A percentile compares a stretch with the other conserved stretches of the same genome.
Evolutionary conservation across 164 flowering plant species (phyloP).

Genomic region (Piper betle): DNA sequence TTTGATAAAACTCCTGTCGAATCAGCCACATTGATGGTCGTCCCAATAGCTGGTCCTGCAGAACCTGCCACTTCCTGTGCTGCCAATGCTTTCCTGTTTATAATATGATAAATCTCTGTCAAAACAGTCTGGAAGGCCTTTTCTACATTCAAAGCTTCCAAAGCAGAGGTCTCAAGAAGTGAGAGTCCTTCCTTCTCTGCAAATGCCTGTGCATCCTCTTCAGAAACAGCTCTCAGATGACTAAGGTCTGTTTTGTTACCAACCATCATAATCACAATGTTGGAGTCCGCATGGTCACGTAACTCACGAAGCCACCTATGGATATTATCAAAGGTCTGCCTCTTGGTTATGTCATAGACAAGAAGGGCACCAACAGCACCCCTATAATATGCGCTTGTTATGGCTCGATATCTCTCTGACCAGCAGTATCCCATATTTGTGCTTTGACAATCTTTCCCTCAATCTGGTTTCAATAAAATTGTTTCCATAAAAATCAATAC

Average conservation of each 20-base stretch:
- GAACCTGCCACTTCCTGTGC: constrained; percentile 57
- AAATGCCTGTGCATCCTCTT: constrained; percentile 42
- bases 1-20: constrained; percentile 21
- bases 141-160: constrained; percentile 66
- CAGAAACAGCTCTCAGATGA: constrained; percentile 53
- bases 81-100: constrained; percentile 71
- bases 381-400: constrained; percentile 84
- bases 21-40: constrained; percentile 52
- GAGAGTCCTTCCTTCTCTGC: constrained; percentile 79
- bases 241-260: constrained; percentile 73
- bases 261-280: constrained; percentile 81
- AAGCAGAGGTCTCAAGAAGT: constrained; percentile 80
- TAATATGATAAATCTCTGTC: constrained; percentile 64
- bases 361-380: constrained; percentile 87
- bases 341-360: constrained; percentile 77
- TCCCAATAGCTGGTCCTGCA: constrained; percentile 38
- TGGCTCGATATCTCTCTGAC: constrained; percentile 85
- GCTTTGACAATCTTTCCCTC: constrained; percentile 89
- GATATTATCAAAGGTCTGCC: constrained; percentile 68
- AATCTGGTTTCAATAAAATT: constrained; percentile 25
- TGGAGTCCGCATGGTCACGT: constrained; percentile 79
- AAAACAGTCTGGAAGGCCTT: constrained; percentile 70
- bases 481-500: neutral
- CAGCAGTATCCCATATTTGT: constrained; percentile 93
- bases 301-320: constrained; percentile 78